phyloP scores from a whole-genome alignment of 2,329 filamentous ascomycete species.

The Didymella pomorum region DNA sequence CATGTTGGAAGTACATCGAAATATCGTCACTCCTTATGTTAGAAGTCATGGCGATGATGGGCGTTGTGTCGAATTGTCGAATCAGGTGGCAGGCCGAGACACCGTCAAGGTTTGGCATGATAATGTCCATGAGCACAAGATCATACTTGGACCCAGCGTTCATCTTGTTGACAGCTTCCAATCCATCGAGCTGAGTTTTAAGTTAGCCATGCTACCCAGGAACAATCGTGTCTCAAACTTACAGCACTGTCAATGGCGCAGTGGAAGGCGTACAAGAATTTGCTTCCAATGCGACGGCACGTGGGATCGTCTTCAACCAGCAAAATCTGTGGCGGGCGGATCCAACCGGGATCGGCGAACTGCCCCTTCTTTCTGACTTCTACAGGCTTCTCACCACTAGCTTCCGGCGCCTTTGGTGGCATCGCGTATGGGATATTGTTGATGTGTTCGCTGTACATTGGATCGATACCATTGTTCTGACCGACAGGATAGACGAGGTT shows the following conservation, averaged over 20 bases:
- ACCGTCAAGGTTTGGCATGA: conserved; percentile 96
- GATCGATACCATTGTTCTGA: conserved; percentile 89
- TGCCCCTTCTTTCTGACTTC: conserved; percentile 68
- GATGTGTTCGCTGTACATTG: conserved; percentile 92
- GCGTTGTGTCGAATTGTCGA: conserved; percentile 82
- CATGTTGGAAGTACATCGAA: conserved; percentile 95
- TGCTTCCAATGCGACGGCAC: conserved; percentile 71
- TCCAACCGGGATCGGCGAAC: conserved; percentile 70
- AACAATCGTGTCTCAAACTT: conserved; percentile 44
- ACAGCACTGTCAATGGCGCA: conserved; percentile 70
- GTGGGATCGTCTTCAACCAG: conserved; percentile 85
- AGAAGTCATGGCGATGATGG: conserved; percentile 98
- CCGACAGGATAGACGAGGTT: conserved; percentile 89
- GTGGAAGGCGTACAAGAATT: conserved; percentile 71
- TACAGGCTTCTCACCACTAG: conserved; percentile 56
- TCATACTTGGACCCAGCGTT: conserved; percentile 71
- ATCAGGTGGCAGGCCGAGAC: conserved; percentile 95
- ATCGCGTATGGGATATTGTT: conserved; percentile 90
- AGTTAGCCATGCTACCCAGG: not conserved
- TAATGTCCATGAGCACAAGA: conserved; percentile 69
- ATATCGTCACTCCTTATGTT: conserved; percentile 98
- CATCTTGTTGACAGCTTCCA: conserved; percentile 91
- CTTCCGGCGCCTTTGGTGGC: conserved; percentile 69
- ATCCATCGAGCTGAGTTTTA: conserved; percentile 73
- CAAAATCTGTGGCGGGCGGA: conserved; percentile 77